Evolutionary conservation across 2,329 filamentous ascomycete species (phyloP).

Genomic region (Diaporthe destruens): DNA sequence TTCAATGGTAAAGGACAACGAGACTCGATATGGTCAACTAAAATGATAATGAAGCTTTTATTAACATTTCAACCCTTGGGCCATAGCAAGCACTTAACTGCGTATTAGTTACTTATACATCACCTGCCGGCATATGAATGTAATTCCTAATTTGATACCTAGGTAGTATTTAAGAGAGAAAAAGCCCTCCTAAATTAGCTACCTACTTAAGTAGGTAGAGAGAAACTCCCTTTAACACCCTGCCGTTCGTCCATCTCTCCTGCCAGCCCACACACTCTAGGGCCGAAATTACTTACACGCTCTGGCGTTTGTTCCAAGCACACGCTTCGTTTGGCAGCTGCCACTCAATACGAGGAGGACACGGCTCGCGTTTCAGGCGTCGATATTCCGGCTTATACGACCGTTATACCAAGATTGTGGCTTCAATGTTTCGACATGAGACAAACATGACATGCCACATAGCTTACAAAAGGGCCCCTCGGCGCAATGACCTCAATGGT

Average conservation of each 20-base stretch:
- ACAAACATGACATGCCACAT: not conserved
- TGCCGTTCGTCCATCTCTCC: no score
- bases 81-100: not conserved
- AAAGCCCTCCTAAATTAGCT: no score
- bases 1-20: not conserved
- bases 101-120: no score
- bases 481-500: no score
- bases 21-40: not conserved
- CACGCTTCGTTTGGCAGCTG: constrained; percentile 9
- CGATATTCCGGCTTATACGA: not conserved
- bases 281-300: not conserved
- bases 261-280: no score
- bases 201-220: no score
- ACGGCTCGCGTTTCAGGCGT: not conserved
- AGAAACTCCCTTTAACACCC: no score
- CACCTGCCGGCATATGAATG: no score
- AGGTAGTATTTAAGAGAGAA: no score
- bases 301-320: not conserved
- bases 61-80: not conserved
- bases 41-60: not conserved
- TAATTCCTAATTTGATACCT: no score
- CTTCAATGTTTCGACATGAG: constrained; percentile 12
- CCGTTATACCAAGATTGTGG: constrained; percentile 2
- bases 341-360: not conserved
- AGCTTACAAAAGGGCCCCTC: accelerated